phyloP scores from a whole-genome alignment of 331 rosid genomes.

The Quercus tomentella region DNA sequence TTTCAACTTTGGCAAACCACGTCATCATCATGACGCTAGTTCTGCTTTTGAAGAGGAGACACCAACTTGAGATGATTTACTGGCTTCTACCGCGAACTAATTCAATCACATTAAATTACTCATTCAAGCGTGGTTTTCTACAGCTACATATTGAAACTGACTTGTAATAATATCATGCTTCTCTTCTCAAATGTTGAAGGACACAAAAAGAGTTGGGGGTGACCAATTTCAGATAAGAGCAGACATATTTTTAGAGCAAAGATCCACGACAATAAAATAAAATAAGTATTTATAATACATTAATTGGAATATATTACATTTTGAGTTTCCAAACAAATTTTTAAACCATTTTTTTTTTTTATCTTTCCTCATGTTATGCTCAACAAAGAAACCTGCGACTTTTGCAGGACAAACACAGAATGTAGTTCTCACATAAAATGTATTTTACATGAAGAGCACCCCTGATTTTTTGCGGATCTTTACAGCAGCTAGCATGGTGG shows the following conservation, averaged over 20 bases:
- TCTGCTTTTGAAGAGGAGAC: background rate
- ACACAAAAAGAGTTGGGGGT: too few species aligned
- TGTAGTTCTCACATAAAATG: background rate
- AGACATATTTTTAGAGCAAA: too few species aligned
- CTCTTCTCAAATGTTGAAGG: too few species aligned
- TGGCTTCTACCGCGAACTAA: background rate
- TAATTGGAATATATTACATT: background rate
- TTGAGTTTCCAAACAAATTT: background rate
- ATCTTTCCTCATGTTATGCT: constrained; percentile 13
- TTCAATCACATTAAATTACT: too few species aligned
- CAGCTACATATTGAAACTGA: background rate
- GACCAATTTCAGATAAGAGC: too few species aligned
- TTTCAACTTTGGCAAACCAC: background rate
- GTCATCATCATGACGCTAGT: background rate
- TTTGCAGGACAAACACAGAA: constrained; percentile 31
- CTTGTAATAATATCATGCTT: background rate
- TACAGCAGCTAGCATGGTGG: constrained; percentile 47
- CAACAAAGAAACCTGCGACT: constrained; percentile 38
- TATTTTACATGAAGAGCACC: background rate
- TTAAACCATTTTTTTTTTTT: background rate
- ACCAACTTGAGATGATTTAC: background rate
- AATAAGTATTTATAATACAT: background rate
- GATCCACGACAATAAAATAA: background rate
- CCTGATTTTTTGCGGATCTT: background rate
- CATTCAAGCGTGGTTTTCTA: background rate